These are phyloP conservation scores for Tetrapisispora fleetii DNA, from an alignment of 805 yeast genomes.

Conservation along the genomic window DNA sequence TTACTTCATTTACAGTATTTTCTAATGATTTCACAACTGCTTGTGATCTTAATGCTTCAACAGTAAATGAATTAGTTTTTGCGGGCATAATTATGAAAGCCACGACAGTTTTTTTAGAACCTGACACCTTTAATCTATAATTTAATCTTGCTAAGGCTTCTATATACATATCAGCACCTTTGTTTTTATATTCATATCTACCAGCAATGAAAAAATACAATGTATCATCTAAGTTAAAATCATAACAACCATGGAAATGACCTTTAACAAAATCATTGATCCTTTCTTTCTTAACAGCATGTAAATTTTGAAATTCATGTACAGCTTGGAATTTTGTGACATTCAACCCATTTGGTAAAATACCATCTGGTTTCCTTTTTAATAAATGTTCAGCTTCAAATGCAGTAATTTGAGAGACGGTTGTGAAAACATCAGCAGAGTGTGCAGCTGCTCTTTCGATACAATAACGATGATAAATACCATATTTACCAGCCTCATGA, in stretches of 20 bases:
- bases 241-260: conserved; percentile 93
- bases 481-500: conserved; percentile 95
- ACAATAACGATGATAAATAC: conserved; percentile 94
- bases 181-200: conserved; percentile 90
- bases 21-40: conserved; percentile 91
- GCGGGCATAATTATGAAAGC: conserved; percentile 99
- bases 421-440: conserved; percentile 91
- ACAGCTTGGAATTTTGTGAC: conserved; percentile 95
- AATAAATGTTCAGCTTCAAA: conserved; percentile 86
- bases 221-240: conserved; percentile 89
- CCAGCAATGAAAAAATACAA: conserved; percentile 95
- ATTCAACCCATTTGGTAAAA: conserved; percentile 90
- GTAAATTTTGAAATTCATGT: conserved; percentile 95
- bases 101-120: conserved; percentile 85
- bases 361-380: conserved; percentile 96
- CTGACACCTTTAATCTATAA: conserved; percentile 69
- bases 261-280: conserved; percentile 93
- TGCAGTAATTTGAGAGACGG: conserved; percentile 97
- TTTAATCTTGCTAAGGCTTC: conserved; percentile 89
- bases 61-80: conserved; percentile 84
- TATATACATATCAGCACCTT: conserved; percentile 92
- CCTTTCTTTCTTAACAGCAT: conserved; percentile 82
- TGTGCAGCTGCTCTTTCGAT: conserved; percentile 95
- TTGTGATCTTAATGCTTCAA: conserved; percentile 91
- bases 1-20: conserved; percentile 79